Evolutionary conservation across 78 protist species (phyloP).

Genomic region (Dictyostelium firmibasis): DNA sequence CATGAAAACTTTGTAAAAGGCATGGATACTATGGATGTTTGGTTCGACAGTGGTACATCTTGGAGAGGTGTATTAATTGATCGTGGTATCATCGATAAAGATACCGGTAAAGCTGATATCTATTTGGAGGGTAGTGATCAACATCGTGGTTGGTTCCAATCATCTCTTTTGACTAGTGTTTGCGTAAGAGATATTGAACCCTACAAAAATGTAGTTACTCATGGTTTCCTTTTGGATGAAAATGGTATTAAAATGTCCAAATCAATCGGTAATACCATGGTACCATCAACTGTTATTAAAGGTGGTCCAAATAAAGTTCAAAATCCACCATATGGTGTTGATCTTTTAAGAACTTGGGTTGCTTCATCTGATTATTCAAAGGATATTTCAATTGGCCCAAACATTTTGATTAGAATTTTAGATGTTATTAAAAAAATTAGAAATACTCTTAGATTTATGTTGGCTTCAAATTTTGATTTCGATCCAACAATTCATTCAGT

Average conservation of each 20-base stretch:
- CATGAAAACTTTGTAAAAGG: conserved; percentile 68
- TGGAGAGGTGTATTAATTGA: conserved; percentile 86
- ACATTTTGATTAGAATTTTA: conserved; percentile 24
- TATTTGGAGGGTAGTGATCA: conserved; percentile 93
- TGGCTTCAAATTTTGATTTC: conserved; percentile 44
- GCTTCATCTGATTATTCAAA: conserved; percentile 82
- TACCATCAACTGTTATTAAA: conserved; percentile 80
- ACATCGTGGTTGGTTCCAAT: conserved; percentile 98
- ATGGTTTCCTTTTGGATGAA: conserved; percentile 91
- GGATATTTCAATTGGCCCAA: conserved; percentile 87
- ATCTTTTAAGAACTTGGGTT: conserved; percentile 93
- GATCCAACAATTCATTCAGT: conserved; percentile 1
- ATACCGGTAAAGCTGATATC: conserved; percentile 82
- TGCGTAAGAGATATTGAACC: conserved; percentile 82
- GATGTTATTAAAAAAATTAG: conserved; percentile 35
- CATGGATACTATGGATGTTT: conserved; percentile 97
- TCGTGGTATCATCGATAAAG: conserved; percentile 29
- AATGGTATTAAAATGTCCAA: conserved; percentile 92
- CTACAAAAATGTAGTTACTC: conserved; percentile 88
- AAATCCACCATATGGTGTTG: conserved; percentile 91
- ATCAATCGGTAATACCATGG: conserved; percentile 93
- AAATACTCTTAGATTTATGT: conserved; percentile 11
- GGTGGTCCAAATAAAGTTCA: conserved; percentile 79
- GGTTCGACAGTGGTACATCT: conserved; percentile 95
- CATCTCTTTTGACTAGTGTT: conserved; percentile 85